phyloP scores from a whole-genome alignment of 305 asterid genomes.

The Lippia alba region DNA sequence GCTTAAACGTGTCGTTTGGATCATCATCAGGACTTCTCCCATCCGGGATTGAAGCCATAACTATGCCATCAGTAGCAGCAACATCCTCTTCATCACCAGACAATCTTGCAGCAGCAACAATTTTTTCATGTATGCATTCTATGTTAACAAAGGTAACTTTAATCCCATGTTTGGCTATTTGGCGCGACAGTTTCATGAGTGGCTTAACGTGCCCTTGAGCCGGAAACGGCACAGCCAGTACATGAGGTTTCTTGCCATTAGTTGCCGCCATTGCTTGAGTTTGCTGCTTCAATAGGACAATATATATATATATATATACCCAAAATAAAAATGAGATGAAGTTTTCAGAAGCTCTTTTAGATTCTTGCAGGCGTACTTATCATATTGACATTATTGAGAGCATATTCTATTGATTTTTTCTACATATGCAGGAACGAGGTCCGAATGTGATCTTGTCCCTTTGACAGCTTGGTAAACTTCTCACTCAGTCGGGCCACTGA shows the following conservation, averaged over 20 bases:
- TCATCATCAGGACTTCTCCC: conserved; percentile 36
- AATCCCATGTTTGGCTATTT: conserved; percentile 47
- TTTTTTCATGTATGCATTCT: conserved; percentile 42
- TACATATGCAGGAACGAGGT: not conserved
- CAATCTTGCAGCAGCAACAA: conserved; percentile 26
- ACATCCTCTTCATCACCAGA: conserved; percentile 12
- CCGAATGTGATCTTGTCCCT: not conserved
- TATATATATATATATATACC: not conserved
- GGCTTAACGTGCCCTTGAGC: conserved; percentile 70
- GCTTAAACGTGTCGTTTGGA: conserved; percentile 23
- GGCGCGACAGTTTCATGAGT: conserved; percentile 43
- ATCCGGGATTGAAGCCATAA: conserved; percentile 45
- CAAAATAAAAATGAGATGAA: not conserved
- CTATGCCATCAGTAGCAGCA: conserved; percentile 25
- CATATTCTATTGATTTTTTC: not conserved
- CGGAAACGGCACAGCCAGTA: conserved; percentile 55
- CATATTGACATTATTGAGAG: not conserved
- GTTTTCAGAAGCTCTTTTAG: not conserved
- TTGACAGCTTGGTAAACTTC: too few species aligned
- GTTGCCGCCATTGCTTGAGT: not conserved
- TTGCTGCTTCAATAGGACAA: not conserved
- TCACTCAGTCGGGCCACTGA: not conserved
- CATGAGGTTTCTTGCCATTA: conserved; percentile 41
- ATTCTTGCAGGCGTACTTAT: not conserved
- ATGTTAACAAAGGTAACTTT: conserved; percentile 64